A percentile compares a stretch with the other conserved stretches of the same genome.
phyloP scores from a whole-genome alignment of 495 filamentous ascomycete species.

The Penicillium odoratum region DNA sequence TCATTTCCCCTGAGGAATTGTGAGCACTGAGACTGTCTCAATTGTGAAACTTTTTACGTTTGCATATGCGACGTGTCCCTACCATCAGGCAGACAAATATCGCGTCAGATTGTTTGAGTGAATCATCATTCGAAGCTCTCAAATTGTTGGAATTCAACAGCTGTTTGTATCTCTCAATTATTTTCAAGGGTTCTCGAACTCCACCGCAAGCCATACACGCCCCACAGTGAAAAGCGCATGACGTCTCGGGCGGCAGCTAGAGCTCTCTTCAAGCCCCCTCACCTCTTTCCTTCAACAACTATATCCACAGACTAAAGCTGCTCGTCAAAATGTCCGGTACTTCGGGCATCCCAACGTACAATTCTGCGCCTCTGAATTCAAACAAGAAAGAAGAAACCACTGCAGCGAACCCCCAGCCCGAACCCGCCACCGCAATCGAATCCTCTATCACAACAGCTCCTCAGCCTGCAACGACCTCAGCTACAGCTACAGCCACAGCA shows the following conservation, averaged over 20 bases:
- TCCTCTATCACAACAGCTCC: conserved; percentile 21
- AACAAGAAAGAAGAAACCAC: conserved; percentile 27
- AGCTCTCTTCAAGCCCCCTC: conserved; percentile 10
- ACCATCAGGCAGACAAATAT: background rate
- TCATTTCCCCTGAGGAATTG: background rate
- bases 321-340: conserved; percentile 37
- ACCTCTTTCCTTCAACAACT: background rate
- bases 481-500: conserved; percentile 31
- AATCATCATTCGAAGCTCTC: too few species aligned
- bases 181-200: conserved; percentile 1
- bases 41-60: background rate
- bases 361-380: conserved; percentile 57
- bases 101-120: too few species aligned
- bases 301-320: background rate
- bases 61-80: conserved; percentile 1
- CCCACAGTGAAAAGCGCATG: conserved; percentile 26
- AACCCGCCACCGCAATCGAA: conserved; percentile 43
- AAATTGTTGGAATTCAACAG: background rate
- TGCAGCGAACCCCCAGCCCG: conserved; percentile 24
- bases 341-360: conserved; percentile 60
- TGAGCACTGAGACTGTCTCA: background rate
- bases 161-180: too few species aligned
- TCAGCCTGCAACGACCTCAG: conserved; percentile 25
- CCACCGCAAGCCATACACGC: conserved; percentile 13
- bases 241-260: conserved; percentile 23